Conservation (phyloP, 1,139 yeast species). For the Geotrichum siamense region DNA sequence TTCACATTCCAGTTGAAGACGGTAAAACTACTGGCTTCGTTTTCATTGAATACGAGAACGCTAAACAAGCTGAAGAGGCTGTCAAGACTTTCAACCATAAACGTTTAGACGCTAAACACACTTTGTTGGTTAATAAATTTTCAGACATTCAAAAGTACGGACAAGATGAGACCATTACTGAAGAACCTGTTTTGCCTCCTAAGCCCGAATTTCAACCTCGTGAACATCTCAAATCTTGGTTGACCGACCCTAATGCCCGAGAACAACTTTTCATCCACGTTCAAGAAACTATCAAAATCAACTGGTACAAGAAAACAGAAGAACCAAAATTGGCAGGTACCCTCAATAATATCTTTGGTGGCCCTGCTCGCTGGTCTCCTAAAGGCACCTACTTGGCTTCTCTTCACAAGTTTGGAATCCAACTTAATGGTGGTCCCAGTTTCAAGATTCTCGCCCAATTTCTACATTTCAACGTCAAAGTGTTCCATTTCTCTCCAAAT, state of each 20-base stretch:
- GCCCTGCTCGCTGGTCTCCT: slow-evolving; percentile 86
- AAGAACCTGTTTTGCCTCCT: slow-evolving; percentile 63
- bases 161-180: slow-evolving; percentile 54
- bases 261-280: slow-evolving; percentile 83
- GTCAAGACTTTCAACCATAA: slow-evolving; percentile 77
- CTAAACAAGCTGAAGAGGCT: slow-evolving; percentile 68
- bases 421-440: slow-evolving; percentile 89
- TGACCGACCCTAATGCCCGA: slow-evolving; percentile 80
- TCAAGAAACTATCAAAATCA: slow-evolving; percentile 74
- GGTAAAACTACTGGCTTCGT: slow-evolving; percentile 83
- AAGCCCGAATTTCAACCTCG: slow-evolving; percentile 63
- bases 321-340: slow-evolving; percentile 74
- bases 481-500: slow-evolving; percentile 86
- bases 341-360: slow-evolving; percentile 79
- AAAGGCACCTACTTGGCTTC: slow-evolving; percentile 85
- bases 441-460: slow-evolving; percentile 67
- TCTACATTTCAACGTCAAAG: slow-evolving; percentile 82
- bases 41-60: slow-evolving; percentile 72
- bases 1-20: slow-evolving; percentile 66
- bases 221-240: slow-evolving; percentile 85
- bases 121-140: slow-evolving; percentile 75
- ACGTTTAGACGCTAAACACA: slow-evolving; percentile 89
- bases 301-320: slow-evolving; percentile 75
- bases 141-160: slow-evolving; percentile 81
- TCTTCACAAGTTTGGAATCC: slow-evolving; percentile 90